These are phyloP conservation scores for Cinnamomum micranthum DNA, from an alignment of 164 flowering plant species.

Conservation along the genomic window DNA sequence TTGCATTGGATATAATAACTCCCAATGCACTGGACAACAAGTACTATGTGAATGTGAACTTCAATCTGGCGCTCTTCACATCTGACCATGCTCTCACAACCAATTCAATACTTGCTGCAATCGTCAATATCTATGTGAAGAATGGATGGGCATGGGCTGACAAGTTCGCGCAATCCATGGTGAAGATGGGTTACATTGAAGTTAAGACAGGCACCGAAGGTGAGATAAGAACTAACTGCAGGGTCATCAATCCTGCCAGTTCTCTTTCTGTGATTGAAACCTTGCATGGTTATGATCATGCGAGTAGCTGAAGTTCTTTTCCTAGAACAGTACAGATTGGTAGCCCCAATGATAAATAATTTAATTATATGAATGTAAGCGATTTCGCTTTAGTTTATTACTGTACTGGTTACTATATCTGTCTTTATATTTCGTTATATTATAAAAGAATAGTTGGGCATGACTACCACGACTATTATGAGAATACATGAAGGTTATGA, in stretches of 20 bases:
- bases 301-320: not conserved
- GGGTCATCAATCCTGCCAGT: conserved; percentile 10
- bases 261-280: not conserved
- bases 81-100: conserved; percentile 11
- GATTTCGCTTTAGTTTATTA: not conserved
- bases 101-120: not conserved
- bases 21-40: conserved; percentile 8
- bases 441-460: no score
- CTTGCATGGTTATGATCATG: not conserved
- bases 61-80: conserved; percentile 1
- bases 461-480: no score
- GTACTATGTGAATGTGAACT: conserved; percentile 8
- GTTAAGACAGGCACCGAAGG: conserved; percentile 12
- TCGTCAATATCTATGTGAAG: not conserved
- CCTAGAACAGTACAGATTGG: not conserved
- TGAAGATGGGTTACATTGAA: conserved; percentile 11
- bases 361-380: no score
- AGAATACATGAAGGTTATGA: no score
- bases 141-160: conserved; percentile 26
- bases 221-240: conserved; percentile 11
- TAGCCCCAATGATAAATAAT: not conserved
- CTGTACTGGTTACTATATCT: not conserved
- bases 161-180: conserved; percentile 11
- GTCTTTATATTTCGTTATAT: no score
- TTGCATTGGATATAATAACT: not conserved